Conservation (phyloP, 352 stramenopile species). For the Phytophthora crassamura region DNA sequence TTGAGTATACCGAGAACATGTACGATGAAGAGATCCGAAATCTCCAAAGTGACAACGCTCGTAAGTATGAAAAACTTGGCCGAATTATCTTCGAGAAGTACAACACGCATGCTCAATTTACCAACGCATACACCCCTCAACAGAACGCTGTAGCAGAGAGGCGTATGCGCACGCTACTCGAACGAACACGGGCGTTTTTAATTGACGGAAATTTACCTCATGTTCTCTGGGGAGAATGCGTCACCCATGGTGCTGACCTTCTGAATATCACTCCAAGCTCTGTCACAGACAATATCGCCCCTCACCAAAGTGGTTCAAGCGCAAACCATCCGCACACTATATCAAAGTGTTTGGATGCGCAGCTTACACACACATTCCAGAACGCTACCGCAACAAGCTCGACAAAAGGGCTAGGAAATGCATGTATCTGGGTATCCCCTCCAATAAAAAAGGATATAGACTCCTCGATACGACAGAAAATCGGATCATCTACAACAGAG, state of each 20-base stretch:
- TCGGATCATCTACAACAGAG: constrained; percentile 6
- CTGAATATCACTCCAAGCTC: constrained; percentile 1
- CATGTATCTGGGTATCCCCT: constrained; percentile 6
- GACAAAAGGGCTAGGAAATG: constrained; percentile 3
- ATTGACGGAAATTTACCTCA: constrained; percentile 3
- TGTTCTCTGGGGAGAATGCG: background rate
- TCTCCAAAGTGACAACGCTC: constrained; percentile 11
- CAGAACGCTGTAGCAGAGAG: constrained; percentile 23
- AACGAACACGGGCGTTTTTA: constrained; percentile 5
- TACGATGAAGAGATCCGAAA: too few relatives aligned
- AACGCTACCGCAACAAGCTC: background rate
- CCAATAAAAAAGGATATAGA: background rate
- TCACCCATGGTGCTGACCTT: background rate
- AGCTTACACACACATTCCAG: background rate
- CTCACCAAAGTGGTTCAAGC: constrained; percentile 1
- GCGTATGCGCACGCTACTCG: constrained; percentile 19
- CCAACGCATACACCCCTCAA: constrained; percentile 18
- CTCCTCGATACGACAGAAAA: constrained; percentile 3
- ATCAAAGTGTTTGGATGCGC: constrained; percentile 9
- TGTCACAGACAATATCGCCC: background rate
- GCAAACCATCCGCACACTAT: constrained; percentile 1
- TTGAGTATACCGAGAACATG: background rate
- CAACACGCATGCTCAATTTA: constrained; percentile 25
- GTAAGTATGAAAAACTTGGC: constrained; percentile 21
- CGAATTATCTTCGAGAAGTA: constrained; percentile 17